These are phyloP conservation scores for Antitrichia curtipendula DNA, from an alignment of 225 moss, liverwort and hornwort species.

Conservation along the genomic window DNA sequence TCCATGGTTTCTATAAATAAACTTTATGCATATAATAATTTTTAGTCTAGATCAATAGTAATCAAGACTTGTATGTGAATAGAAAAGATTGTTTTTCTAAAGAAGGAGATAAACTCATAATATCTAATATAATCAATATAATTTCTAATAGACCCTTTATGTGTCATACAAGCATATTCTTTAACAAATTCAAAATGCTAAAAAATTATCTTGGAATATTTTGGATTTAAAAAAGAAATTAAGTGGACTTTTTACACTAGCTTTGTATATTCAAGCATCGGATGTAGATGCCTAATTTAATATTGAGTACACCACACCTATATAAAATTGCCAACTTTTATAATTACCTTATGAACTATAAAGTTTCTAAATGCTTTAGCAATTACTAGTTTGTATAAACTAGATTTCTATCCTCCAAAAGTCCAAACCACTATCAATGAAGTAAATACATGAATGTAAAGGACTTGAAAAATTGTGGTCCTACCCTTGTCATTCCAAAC, in stretches of 20 bases:
- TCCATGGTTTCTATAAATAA: not conserved
- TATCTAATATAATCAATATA: not conserved
- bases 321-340: not conserved
- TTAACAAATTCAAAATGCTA: not conserved
- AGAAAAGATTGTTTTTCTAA: not conserved
- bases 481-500: not conserved
- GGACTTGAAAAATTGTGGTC: not conserved
- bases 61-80: not conserved
- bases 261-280: not conserved
- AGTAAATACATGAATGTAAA: not conserved
- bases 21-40: not conserved
- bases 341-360: not conserved
- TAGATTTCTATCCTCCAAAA: fast-evolving
- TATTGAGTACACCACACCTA: not conserved
- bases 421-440: too few species aligned
- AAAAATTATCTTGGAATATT: not conserved
- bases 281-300: not conserved
- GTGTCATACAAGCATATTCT: not conserved
- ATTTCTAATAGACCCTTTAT: not conserved
- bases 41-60: not conserved
- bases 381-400: not conserved
- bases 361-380: not conserved
- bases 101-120: not conserved
- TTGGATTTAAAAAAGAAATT: not conserved
- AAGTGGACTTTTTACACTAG: not conserved